Evolutionary conservation across 768 basidiomycete species (phyloP).

Genomic region (Suillus subluteus): DNA sequence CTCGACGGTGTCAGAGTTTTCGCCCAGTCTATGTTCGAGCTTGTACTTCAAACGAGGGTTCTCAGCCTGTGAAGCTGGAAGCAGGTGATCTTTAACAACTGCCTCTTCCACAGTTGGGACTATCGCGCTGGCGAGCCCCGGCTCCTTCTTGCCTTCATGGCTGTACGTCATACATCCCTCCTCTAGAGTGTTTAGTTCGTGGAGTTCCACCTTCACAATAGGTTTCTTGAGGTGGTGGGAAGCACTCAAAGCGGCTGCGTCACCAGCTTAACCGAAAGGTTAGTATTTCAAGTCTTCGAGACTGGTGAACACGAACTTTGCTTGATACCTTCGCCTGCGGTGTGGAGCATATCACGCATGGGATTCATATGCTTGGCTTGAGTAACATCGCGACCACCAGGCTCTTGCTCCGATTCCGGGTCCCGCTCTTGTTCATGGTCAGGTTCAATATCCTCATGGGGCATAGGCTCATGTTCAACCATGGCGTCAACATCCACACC

Average conservation of each 20-base stretch:
- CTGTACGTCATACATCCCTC: slow-evolving; percentile 57
- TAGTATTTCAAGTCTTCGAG: slow-evolving; percentile 8
- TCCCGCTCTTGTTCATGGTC: slow-evolving; percentile 71
- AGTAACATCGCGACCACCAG: slow-evolving; percentile 44
- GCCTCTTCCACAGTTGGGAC: slow-evolving; percentile 77
- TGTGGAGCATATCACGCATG: slow-evolving; percentile 37
- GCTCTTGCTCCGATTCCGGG: slow-evolving; percentile 69
- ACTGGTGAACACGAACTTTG: slow-evolving; percentile 49
- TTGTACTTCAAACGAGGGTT: slow-evolving; percentile 34
- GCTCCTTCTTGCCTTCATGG: slow-evolving; percentile 50
- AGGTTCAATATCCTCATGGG: slow-evolving; percentile 50
- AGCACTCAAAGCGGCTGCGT: slow-evolving; percentile 42
- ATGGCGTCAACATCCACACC: slow-evolving; percentile 93
- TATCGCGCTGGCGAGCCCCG: slow-evolving; percentile 62
- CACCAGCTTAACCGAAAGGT: slow-evolving; percentile 41
- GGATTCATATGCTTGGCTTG: slow-evolving; percentile 42
- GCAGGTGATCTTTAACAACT: slow-evolving; percentile 52
- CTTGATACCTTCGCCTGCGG: slow-evolving; percentile 41
- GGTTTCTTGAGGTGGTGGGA: slow-evolving; percentile 43
- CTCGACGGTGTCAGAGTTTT: slow-evolving; percentile 25
- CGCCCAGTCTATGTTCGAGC: slow-evolving; percentile 23
- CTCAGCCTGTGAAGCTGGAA: slow-evolving; percentile 37
- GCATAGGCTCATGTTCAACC: slow-evolving; percentile 73
- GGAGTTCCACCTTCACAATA: slow-evolving; percentile 1
- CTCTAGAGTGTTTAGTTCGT: slow-evolving; percentile 28